Percentiles rank a stretch among this genome's conserved stretches.
These are phyloP conservation scores for Solanum rostratum DNA, from an alignment of 257 asterid genomes.

Conservation along the genomic window DNA sequence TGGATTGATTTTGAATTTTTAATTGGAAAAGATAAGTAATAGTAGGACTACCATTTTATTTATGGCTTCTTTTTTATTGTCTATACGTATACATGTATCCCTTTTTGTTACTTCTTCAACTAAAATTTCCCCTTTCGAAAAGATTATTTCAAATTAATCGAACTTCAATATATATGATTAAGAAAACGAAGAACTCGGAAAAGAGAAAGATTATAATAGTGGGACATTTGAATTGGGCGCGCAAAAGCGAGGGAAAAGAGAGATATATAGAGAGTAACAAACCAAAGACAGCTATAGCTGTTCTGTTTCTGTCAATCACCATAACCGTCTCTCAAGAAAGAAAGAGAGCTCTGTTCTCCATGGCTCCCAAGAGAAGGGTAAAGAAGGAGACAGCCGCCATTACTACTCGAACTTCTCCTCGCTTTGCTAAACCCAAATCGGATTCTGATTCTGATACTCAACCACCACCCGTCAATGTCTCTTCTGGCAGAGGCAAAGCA, in stretches of 20 bases:
- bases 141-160: background rate
- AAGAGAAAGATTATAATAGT: too few species aligned
- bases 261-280: background rate
- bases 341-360: background rate
- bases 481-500: background rate
- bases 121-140: too few species aligned
- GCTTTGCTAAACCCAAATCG: background rate
- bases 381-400: background rate
- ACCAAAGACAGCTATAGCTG: background rate
- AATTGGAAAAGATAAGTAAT: too few species aligned
- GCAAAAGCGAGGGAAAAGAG: background rate
- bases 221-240: background rate
- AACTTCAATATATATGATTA: too few species aligned
- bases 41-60: too few species aligned
- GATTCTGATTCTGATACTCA: background rate
- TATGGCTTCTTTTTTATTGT: too few species aligned
- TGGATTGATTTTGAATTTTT: too few species aligned
- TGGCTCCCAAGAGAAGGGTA: background rate
- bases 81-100: too few species aligned
- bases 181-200: too few species aligned
- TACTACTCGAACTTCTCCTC: background rate
- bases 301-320: background rate
- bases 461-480: background rate
- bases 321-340: background rate
- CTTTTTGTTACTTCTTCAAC: too few species aligned